These are phyloP conservation scores for Mantamonas sphyraenae DNA, from an alignment of 78 protist species.

Conservation along the genomic window DNA sequence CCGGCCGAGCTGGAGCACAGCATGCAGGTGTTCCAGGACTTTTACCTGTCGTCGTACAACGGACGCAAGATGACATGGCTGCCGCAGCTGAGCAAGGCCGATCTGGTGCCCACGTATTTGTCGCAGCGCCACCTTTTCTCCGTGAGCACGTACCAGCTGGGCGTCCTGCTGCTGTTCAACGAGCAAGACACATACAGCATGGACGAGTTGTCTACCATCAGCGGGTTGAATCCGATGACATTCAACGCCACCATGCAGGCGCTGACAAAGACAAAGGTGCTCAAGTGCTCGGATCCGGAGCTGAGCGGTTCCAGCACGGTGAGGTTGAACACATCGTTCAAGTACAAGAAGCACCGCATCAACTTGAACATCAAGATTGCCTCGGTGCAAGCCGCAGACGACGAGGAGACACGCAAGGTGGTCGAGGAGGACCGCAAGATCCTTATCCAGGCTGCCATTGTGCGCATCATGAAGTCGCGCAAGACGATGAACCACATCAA, in stretches of 20 bases:
- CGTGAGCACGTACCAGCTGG: conserved; percentile 37
- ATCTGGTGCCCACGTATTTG: conserved; percentile 20
- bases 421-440: conserved; percentile 18
- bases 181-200: not conserved
- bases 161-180: conserved; percentile 47
- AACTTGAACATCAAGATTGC: conserved; percentile 9
- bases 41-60: conserved; percentile 6
- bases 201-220: conserved; percentile 26
- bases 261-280: too few relatives aligned
- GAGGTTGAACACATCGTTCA: conserved; percentile 46
- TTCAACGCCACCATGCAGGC: too few relatives aligned
- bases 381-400: not conserved
- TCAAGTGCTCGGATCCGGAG: too few relatives aligned
- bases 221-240: too few relatives aligned
- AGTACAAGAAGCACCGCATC: not conserved
- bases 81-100: conserved; percentile 61
- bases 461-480: conserved; percentile 24
- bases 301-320: too few relatives aligned
- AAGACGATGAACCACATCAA: conserved; percentile 17
- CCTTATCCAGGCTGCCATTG: too few relatives aligned
- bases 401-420: not conserved
- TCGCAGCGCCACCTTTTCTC: conserved; percentile 34
- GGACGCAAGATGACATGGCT: conserved; percentile 66
- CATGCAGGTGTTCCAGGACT: conserved; percentile 34
- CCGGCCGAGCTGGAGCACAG: conserved; percentile 44